A percentile compares a stretch with the other conserved stretches of the same genome.
These are phyloP conservation scores for Fusarium piperis DNA, from an alignment of 2,329 filamentous ascomycete species.

Conservation along the genomic window DNA sequence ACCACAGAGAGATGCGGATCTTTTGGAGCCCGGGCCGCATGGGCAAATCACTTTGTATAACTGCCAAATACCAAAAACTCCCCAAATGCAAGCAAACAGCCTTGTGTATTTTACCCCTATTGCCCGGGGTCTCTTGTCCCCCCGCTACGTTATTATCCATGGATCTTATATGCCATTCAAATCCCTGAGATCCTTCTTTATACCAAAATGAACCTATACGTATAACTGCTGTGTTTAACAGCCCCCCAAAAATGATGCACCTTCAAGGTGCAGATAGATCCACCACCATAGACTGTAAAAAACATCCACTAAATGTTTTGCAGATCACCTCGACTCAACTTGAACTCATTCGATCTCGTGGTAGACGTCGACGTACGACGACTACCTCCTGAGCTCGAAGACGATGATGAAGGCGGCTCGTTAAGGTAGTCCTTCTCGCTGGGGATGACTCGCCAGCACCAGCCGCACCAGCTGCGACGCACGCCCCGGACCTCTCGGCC, in stretches of 20 bases:
- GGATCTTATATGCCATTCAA: not conserved
- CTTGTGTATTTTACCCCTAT: slow-evolving; percentile 23
- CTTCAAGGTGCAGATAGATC: not conserved
- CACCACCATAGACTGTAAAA: not conserved
- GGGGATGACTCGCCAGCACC: slow-evolving; percentile 83
- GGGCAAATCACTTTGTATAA: slow-evolving; percentile 36
- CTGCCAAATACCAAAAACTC: slow-evolving; percentile 39
- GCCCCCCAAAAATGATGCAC: not conserved
- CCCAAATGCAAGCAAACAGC: slow-evolving; percentile 23
- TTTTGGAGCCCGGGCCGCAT: slow-evolving; percentile 17
- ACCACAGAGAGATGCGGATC: slow-evolving; percentile 24
- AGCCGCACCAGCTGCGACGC: slow-evolving; percentile 87
- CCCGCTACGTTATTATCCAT: not conserved
- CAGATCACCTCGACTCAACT: slow-evolving; percentile 4
- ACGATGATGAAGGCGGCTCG: slow-evolving; percentile 38
- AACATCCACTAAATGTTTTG: not conserved
- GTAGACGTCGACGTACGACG: slow-evolving; percentile 39
- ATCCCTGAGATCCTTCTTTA: not conserved
- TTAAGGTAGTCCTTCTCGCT: slow-evolving; percentile 57
- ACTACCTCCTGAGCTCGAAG: slow-evolving; percentile 35
- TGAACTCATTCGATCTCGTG: slow-evolving; percentile 24
- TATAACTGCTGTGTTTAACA: not conserved
- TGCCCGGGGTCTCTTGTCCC: not conserved
- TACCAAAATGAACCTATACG: not conserved
- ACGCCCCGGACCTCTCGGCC: slow-evolving; percentile 74